Conservation (phyloP, 2,329 filamentous ascomycete species). For the Calonectria leucothoes region DNA sequence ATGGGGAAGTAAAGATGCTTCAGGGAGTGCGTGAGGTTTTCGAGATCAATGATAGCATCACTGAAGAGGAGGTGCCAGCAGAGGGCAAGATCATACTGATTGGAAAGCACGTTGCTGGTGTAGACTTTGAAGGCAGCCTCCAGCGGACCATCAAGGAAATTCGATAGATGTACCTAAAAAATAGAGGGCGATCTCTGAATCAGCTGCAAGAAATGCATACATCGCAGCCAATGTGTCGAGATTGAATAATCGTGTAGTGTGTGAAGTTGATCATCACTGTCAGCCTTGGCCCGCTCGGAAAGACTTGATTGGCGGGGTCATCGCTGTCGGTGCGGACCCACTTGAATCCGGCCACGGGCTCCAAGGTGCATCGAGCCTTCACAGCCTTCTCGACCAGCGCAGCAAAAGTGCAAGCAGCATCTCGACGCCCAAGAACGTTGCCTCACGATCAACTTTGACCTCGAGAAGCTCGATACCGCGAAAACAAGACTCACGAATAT, state of each 20-base stretch:
- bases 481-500: conserved; percentile 27
- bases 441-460: conserved; percentile 34
- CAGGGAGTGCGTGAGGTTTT: conserved; percentile 96
- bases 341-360: conserved; percentile 50
- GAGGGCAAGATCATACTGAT: conserved; percentile 73
- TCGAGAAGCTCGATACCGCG: conserved; percentile 26
- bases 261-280: conserved; percentile 11
- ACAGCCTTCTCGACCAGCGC: conserved; percentile 43
- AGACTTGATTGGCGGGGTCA: conserved; percentile 43
- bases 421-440: conserved; percentile 38
- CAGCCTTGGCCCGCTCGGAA: conserved; percentile 34
- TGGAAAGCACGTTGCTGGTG: conserved; percentile 64
- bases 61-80: conserved; percentile 43
- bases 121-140: conserved; percentile 63
- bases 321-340: conserved; percentile 51
- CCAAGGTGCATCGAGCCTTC: conserved; percentile 37
- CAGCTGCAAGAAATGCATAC: conserved; percentile 4
- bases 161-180: conserved; percentile 5
- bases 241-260: background rate
- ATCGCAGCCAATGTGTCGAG: background rate
- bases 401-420: conserved; percentile 37
- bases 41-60: conserved; percentile 79
- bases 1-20: conserved; percentile 79
- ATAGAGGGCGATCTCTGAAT: background rate
- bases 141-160: conserved; percentile 39